Evolutionary conservation across 768 basidiomycete genomes (phyloP).

Genomic region (Suillus americanus): DNA sequence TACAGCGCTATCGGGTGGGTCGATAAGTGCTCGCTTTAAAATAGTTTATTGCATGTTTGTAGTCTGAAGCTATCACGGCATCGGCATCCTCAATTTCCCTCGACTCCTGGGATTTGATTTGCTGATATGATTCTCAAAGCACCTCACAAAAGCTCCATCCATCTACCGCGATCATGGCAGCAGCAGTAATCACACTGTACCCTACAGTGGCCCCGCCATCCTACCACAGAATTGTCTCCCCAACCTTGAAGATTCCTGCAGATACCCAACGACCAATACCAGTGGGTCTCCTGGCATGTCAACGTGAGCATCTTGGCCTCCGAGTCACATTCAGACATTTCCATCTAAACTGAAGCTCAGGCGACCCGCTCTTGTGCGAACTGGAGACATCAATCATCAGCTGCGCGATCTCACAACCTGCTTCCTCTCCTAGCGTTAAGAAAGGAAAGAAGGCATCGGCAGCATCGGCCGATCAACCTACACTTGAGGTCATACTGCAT

Average conservation of each 20-base stretch:
- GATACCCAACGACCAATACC: conserved; percentile 54
- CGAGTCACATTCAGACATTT: conserved; percentile 7
- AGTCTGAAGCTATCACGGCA: background rate
- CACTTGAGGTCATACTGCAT: conserved; percentile 67
- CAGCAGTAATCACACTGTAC: conserved; percentile 42
- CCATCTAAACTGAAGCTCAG: conserved; percentile 33
- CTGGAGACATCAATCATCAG: conserved; percentile 59
- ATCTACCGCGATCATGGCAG: conserved; percentile 19
- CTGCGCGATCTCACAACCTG: conserved; percentile 46
- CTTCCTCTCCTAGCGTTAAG: conserved; percentile 41
- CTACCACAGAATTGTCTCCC: conserved; percentile 67
- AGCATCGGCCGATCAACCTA: conserved; percentile 40
- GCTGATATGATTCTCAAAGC: background rate
- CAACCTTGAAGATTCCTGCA: conserved; percentile 53
- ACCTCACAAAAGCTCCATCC: background rate
- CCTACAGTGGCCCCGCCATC: conserved; percentile 47
- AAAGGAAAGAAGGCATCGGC: conserved; percentile 54
- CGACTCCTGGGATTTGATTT: conserved; percentile 5
- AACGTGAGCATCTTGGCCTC: conserved; percentile 48
- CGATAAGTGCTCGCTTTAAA: background rate
- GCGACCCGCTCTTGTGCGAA: conserved; percentile 65
- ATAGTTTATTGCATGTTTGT: background rate
- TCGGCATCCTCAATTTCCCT: background rate
- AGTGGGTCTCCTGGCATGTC: conserved; percentile 78
- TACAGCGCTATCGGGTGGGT: background rate